Evolutionary conservation across 208 protist species (phyloP), one percentile per base, ranked within the genome.

Genomic region (Acanthamoeba triangularis): DNA sequence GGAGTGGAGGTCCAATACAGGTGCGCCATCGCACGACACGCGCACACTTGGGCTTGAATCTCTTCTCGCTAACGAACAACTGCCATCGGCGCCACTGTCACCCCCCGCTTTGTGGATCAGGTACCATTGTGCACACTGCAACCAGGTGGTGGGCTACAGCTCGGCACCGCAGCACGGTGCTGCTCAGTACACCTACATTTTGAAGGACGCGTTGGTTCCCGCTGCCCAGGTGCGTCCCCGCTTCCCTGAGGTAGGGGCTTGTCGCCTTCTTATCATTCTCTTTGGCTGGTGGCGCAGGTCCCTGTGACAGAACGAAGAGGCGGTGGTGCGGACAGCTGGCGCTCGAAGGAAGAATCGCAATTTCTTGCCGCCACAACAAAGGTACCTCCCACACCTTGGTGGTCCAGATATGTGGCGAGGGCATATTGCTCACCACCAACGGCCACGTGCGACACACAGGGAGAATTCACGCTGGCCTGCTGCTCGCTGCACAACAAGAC

Each of bases 401-500:
- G 4, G 41, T 67, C 25, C 61, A 33, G 61, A 67, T 11, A 11
- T 59, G 14, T 65, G 59, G 18, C 23, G 23, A 6, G 23, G 59
- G 18, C 59, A n/a, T 16, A 16, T 28, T n/a, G 59, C 23, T 16
- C 59, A 16, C 49, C 49, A 5, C 13, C 49, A 13, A 65, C 11
- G 59, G 3, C 63, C 28, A 18, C 23, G 52, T 7, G 52, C 52
- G 11, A 0, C 63, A 10, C 1, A 11, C 65, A 74, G 65, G 65
- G 65, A 13, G 65, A 74, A 30, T 74, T 74, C 30, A 74, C 65
- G 30, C 65, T 74, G 65, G 65, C 65, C 6, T 74, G 65, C 30
- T 74, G 65, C 33, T 74, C 65, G 30, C 23, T 74, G 30, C 65
- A 74, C 65, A 74, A 74, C 65, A 74, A 74, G 33, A 74, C 65